Conservation (phyloP, 768 basidiomycete genomes). For the Tulasnella sp. region DNA sequence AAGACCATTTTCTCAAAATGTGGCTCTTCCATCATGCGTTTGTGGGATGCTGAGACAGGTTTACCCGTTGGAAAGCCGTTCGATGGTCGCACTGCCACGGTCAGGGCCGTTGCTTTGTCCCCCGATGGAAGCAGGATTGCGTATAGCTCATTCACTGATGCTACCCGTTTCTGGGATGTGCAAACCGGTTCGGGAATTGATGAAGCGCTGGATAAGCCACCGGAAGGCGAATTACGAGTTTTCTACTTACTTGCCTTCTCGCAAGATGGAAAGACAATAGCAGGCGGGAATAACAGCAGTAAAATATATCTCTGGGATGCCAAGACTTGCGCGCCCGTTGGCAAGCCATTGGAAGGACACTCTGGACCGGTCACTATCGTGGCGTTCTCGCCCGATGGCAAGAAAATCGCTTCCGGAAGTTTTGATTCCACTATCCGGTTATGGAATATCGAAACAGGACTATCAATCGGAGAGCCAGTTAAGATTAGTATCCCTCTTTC, state of each 20-base stretch:
- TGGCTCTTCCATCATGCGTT: neutral
- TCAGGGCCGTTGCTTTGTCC: neutral
- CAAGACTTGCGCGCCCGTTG: neutral
- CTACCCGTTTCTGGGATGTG: neutral
- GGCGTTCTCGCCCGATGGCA: neutral
- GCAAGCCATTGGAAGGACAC: neutral
- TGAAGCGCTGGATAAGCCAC: neutral
- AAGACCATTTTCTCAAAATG: neutral
- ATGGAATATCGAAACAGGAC: neutral
- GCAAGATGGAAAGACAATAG: neutral
- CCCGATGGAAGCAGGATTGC: neutral
- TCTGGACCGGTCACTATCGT: neutral
- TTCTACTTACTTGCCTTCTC: neutral
- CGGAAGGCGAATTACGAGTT: neutral
- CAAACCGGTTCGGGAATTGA: neutral
- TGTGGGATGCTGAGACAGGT: neutral
- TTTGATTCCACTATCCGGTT: neutral
- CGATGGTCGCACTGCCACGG: neutral
- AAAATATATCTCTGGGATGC: neutral
- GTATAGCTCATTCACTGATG: neutral
- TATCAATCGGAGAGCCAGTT: neutral
- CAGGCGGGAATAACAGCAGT: neutral
- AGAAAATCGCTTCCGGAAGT: neutral
- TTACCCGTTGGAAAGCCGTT: neutral
- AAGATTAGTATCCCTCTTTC: neutral